Evolutionary conservation across 2,329 filamentous ascomycete species (phyloP), one percentile per base, ranked within the genome.

Genomic region (Botrytis cinerea): DNA sequence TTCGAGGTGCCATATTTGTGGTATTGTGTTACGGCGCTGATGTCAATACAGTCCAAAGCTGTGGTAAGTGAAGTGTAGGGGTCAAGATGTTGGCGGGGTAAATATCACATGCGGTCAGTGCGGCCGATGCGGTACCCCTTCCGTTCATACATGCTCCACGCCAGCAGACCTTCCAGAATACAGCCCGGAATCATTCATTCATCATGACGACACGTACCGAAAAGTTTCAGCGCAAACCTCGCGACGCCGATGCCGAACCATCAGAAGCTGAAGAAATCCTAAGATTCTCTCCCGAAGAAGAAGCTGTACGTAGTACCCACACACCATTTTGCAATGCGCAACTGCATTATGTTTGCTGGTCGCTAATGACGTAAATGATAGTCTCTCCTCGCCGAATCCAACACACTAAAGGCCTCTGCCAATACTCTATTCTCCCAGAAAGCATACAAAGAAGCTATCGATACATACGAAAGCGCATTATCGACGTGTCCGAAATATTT

Each of bases 381-480:
- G 91, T 83, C 85, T 54, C 88, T 97, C 25, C 82, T 97, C 32
- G 81, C 85, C 68, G 89, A 95, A 82, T 93, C 93, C 5, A 91
- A 92, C 78, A 81, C 86, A 1, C 89, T 91, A 78, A 98, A 97
- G 83, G 80, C 87, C 2, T 86, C 90, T 73, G 95, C 94, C 22
- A 98, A 98, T 80, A 82, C 87, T 8, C 87, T 94, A n/a, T 98
- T 98, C 83, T 85, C 87, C 1, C 87, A 88, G 4, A 88, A 88
- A 60, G 88, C 90, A 75, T 96, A 92, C 82, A 88, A 91, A 73
- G 90, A 91, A 75, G 95, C 95, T 59, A 91, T 98, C 75, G 88
- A 90, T 77, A 91, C 88, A 75, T 98, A 98, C 83, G 91, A 94
- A 79, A 89, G 92, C 77, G 95, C 96, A 35, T 86, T 97, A 4